Conservation (phyloP, 2,329 filamentous ascomycete genomes). For the Camptophora hylomeconis region DNA sequence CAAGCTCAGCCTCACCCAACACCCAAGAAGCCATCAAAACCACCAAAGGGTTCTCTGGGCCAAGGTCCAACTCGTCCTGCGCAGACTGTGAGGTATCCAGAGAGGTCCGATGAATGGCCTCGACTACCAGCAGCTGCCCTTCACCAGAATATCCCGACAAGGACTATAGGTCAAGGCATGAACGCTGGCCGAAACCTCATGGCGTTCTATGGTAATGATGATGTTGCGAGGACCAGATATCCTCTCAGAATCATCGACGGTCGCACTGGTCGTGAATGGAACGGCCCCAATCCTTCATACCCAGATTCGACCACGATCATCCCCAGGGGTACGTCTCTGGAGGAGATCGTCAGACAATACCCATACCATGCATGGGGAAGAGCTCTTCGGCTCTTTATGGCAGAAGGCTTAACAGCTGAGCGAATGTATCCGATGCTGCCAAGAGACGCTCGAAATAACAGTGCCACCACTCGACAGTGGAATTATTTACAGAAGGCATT, state of each 20-base stretch:
- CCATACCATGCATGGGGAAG: slow-evolving; percentile 16
- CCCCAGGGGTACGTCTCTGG: slow-evolving; percentile 9
- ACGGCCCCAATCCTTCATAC: neutral
- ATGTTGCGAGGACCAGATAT: neutral
- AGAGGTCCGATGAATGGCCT: too few relatives aligned
- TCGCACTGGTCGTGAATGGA: neutral
- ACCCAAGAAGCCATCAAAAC: too few relatives aligned
- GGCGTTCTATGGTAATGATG: slow-evolving; percentile 2
- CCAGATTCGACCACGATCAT: slow-evolving; percentile 1
- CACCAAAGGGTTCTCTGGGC: too few relatives aligned
- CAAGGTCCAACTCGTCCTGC: too few relatives aligned
- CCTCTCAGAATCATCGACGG: neutral
- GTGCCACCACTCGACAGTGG: slow-evolving; percentile 7
- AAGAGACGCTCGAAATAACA: slow-evolving; percentile 4
- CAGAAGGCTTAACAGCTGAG: slow-evolving; percentile 10
- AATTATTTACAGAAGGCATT: slow-evolving; percentile 14
- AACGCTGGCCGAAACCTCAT: slow-evolving; percentile 3
- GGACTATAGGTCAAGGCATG: slow-evolving; percentile 1
- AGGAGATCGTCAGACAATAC: slow-evolving; percentile 8
- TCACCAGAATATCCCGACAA: too few relatives aligned
- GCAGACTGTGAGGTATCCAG: too few relatives aligned
- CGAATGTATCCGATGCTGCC: slow-evolving; percentile 12
- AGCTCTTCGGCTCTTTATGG: slow-evolving; percentile 11
- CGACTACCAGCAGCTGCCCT: too few relatives aligned
- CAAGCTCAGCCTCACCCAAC: too few relatives aligned